Conservation (phyloP, 2,329 filamentous ascomycete genomes). For the Botrytis deweyae region DNA sequence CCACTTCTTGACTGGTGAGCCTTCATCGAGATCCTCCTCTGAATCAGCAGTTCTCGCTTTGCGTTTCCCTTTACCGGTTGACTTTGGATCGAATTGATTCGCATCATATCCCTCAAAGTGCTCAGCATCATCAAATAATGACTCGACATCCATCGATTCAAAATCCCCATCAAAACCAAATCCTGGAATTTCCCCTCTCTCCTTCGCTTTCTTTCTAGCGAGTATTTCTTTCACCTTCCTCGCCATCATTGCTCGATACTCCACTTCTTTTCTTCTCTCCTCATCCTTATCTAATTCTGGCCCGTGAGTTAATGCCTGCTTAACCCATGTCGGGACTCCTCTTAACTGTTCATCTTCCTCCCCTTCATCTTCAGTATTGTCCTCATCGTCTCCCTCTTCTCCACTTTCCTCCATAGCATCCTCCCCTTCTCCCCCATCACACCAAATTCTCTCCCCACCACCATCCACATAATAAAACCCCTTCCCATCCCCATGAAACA, state of each 20-base stretch:
- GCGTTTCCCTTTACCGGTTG: neutral
- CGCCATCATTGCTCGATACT: neutral
- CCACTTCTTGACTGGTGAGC: neutral
- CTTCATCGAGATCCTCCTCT: neutral
- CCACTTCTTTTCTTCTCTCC: neutral
- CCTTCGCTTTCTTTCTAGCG: neutral
- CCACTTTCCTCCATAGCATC: neutral
- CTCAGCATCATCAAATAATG: neutral
- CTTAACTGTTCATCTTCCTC: neutral
- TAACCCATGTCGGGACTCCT: slow-evolving; percentile 2
- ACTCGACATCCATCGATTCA: neutral
- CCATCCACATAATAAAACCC: neutral
- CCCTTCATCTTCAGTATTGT: neutral
- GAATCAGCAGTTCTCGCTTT: neutral
- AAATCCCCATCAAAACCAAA: neutral
- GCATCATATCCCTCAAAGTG: too few species aligned
- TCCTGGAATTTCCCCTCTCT: neutral
- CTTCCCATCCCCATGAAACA: neutral
- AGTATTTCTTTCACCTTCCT: neutral
- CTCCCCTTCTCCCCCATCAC: neutral
- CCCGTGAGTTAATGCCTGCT: slow-evolving; percentile 5
- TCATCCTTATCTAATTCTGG: slow-evolving; percentile 7
- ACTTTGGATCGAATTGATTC: neutral
- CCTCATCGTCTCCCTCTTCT: neutral
- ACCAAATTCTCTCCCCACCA: neutral